phyloP scores from a whole-genome alignment of 306 rosid species.

The Sechiopsis laciniata region DNA sequence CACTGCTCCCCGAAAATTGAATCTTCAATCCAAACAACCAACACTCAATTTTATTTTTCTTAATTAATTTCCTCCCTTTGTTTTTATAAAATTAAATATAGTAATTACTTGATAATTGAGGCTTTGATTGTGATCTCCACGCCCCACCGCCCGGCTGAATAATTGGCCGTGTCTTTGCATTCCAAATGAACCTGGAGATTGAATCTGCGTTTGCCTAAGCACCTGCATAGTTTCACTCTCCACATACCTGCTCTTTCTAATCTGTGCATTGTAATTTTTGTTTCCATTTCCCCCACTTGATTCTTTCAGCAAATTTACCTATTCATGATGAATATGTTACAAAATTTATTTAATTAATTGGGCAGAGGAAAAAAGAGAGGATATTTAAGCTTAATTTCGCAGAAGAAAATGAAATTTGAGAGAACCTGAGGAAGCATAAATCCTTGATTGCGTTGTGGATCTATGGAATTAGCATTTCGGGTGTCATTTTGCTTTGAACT shows the following conservation, averaged over 20 bases:
- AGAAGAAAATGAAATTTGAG: not conserved
- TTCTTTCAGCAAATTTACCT: constrained; percentile 31
- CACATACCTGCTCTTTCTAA: constrained; percentile 31
- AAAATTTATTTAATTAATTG: not conserved
- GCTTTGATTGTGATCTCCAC: constrained; percentile 35
- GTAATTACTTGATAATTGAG: constrained; percentile 50
- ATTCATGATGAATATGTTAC: constrained; percentile 10
- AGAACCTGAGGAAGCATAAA: constrained; percentile 19
- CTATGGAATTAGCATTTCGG: too few relatives aligned
- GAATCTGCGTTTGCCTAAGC: constrained; percentile 44
- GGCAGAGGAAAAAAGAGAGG: not conserved
- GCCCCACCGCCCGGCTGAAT: constrained; percentile 30
- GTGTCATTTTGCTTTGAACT: constrained; percentile 27
- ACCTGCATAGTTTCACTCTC: constrained; percentile 44
- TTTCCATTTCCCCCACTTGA: constrained; percentile 25
- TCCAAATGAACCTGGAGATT: constrained; percentile 39
- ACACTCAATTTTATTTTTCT: too few relatives aligned
- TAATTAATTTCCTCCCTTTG: not conserved
- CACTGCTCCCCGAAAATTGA: constrained; percentile 57
- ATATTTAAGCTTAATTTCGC: too few relatives aligned
- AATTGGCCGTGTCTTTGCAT: constrained; percentile 55
- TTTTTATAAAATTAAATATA: too few relatives aligned
- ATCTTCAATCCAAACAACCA: constrained; percentile 14
- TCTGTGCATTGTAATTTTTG: constrained; percentile 23
- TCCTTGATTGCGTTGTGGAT: constrained; percentile 3